Percentiles rank a stretch among this genome's conserved stretches.
phyloP scores from a whole-genome alignment of 2,329 filamentous ascomycete species.

The Apiospora sp. region DNA sequence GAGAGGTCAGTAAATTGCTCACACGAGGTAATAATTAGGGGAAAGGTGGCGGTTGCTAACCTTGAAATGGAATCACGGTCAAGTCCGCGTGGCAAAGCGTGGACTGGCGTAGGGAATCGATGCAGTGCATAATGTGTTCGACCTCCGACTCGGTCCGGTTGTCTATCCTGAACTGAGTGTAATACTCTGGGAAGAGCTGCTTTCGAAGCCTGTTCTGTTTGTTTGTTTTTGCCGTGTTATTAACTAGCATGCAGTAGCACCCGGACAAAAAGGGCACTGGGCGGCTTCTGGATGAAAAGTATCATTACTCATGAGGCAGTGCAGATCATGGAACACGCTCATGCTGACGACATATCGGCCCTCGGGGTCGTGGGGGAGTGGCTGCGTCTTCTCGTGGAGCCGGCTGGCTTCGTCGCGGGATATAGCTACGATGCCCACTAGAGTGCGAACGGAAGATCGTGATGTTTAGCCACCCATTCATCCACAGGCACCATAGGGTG shows the following conservation, averaged over 20 bases:
- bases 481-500: no score
- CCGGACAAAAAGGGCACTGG: no score
- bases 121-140: not conserved
- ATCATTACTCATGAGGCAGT: not conserved
- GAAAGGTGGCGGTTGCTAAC: no score
- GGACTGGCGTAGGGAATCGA: no score
- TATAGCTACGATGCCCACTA: not conserved
- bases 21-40: no score
- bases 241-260: not conserved
- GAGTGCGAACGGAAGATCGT: not conserved
- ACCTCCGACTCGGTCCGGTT: not conserved
- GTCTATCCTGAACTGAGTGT: not conserved
- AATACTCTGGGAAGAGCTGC: not conserved
- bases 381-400: not conserved
- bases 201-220: not conserved
- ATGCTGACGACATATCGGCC: not conserved
- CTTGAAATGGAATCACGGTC: no score
- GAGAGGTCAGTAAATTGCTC: no score
- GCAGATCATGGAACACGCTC: not conserved
- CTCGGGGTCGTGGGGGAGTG: not conserved
- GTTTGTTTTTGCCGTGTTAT: not conserved
- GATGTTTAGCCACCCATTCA: not conserved
- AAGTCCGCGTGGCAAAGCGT: no score
- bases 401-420: not conserved
- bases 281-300: not conserved